These are phyloP conservation scores for Ophiostoma triangulosporum DNA, from an alignment of 2,329 filamentous ascomycete genomes.

Conservation along the genomic window DNA sequence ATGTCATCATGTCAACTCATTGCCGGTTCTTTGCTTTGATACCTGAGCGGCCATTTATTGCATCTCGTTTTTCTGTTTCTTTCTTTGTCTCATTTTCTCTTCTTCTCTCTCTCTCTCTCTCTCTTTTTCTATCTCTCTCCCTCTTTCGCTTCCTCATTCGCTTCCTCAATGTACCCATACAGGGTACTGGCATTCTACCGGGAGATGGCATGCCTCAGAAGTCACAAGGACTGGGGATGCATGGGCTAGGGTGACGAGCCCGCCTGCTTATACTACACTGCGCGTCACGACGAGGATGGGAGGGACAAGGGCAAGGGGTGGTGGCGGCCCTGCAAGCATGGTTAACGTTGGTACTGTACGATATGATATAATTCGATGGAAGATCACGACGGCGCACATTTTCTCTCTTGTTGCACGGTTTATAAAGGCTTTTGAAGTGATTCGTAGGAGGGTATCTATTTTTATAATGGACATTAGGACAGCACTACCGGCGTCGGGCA, in stretches of 20 bases:
- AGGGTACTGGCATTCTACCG: background rate
- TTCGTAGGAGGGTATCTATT: background rate
- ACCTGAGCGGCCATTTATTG: background rate
- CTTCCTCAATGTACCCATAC: background rate
- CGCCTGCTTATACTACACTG: background rate
- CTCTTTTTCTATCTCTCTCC: background rate
- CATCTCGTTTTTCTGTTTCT: background rate
- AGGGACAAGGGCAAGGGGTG: background rate
- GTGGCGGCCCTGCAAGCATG: background rate
- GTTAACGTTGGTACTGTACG: background rate
- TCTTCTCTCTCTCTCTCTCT: background rate
- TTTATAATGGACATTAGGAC: background rate
- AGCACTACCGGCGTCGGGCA: slow-evolving; percentile 20
- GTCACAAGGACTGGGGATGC: background rate
- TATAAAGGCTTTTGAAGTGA: background rate
- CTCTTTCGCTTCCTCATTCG: too few species aligned
- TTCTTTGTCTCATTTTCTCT: background rate
- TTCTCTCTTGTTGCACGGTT: background rate
- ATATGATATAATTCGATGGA: background rate
- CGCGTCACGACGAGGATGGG: background rate
- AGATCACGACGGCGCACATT: background rate
- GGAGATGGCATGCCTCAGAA: background rate
- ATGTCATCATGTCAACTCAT: background rate
- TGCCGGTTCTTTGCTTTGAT: background rate
- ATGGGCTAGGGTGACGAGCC: background rate